Evolutionary conservation across 495 filamentous ascomycete genomes (phyloP).

Genomic region (Emericellopsis terricola): DNA sequence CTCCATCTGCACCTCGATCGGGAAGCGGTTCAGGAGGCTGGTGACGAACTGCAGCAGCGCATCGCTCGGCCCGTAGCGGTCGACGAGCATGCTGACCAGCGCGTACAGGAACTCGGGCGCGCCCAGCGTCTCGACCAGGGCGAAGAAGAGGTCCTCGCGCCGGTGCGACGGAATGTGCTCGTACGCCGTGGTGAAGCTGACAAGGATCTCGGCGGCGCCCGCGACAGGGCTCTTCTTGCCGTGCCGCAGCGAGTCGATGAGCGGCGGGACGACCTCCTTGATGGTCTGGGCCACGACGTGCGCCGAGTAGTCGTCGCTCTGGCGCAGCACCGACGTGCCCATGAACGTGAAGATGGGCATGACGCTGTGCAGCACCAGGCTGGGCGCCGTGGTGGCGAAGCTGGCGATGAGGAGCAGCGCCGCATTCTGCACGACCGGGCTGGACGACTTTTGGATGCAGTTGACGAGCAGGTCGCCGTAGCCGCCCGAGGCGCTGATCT

Average conservation of each 20-base stretch:
- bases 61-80: constrained; percentile 41
- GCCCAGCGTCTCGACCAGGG: constrained; percentile 66
- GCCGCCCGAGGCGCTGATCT: constrained; percentile 57
- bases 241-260: constrained; percentile 71
- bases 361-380: constrained; percentile 81
- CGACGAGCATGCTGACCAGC: constrained; percentile 49
- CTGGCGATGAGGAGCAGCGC: constrained; percentile 77
- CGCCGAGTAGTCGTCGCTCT: constrained; percentile 89
- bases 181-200: constrained; percentile 87
- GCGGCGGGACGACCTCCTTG: constrained; percentile 70
- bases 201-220: constrained; percentile 66
- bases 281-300: constrained; percentile 85
- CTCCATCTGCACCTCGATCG: constrained; percentile 46
- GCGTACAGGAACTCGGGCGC: constrained; percentile 65
- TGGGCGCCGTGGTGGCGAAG: constrained; percentile 66
- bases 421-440: constrained; percentile 77
- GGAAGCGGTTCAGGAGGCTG: constrained; percentile 36
- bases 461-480: constrained; percentile 77
- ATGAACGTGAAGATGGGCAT: constrained; percentile 99
- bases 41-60: constrained; percentile 31
- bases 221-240: constrained; percentile 57
- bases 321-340: constrained; percentile 69
- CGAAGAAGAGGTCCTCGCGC: constrained; percentile 59
- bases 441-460: constrained; percentile 75
- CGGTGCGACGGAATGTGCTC: constrained; percentile 83